These are phyloP conservation scores for Hansfordia pulvinata DNA, from an alignment of 2,329 filamentous ascomycete genomes.

Conservation along the genomic window DNA sequence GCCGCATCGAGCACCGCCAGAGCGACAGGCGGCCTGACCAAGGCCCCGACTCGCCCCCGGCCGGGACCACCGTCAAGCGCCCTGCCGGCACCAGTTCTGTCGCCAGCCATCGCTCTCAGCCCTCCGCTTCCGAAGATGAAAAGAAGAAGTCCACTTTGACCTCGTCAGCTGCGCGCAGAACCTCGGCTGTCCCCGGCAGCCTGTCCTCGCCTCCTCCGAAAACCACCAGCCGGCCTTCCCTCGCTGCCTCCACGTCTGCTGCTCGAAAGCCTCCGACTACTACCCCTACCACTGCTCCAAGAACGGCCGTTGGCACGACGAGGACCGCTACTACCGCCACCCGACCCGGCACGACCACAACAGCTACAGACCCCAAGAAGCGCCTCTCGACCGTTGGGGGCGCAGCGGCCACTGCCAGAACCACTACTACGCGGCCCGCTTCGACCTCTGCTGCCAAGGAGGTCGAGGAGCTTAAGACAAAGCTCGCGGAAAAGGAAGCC, in stretches of 20 bases:
- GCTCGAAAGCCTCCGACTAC: conserved; percentile 14
- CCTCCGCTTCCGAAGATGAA: conserved; percentile 36
- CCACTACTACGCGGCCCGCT: conserved; percentile 20
- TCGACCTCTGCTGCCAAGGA: conserved; percentile 34
- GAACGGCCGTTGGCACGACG: conserved; percentile 21
- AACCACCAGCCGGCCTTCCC: conserved; percentile 20
- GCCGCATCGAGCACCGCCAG: conserved; percentile 19
- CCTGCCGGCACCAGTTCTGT: conserved; percentile 20
- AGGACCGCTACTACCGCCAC: conserved; percentile 18
- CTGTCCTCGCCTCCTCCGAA: conserved; percentile 17
- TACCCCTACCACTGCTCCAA: conserved; percentile 8
- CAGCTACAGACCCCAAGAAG: conserved; percentile 39
- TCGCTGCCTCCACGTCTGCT: conserved; percentile 15
- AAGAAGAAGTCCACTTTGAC: conserved; percentile 26
- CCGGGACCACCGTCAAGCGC: conserved; percentile 19
- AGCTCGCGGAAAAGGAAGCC: conserved; percentile 42
- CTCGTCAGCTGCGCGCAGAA: conserved; percentile 23
- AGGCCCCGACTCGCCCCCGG: conserved; percentile 35
- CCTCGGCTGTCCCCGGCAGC: conserved; percentile 27
- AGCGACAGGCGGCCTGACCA: conserved; percentile 26
- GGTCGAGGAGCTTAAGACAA: conserved; percentile 44
- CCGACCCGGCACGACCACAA: conserved; percentile 18
- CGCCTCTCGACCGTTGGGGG: conserved; percentile 37
- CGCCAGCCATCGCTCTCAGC: conserved; percentile 30
- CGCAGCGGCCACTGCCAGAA: conserved; percentile 20